Evolutionary conservation across 129 eudicot genomes (phyloP).

Genomic region (Tanacetum coccineum): DNA sequence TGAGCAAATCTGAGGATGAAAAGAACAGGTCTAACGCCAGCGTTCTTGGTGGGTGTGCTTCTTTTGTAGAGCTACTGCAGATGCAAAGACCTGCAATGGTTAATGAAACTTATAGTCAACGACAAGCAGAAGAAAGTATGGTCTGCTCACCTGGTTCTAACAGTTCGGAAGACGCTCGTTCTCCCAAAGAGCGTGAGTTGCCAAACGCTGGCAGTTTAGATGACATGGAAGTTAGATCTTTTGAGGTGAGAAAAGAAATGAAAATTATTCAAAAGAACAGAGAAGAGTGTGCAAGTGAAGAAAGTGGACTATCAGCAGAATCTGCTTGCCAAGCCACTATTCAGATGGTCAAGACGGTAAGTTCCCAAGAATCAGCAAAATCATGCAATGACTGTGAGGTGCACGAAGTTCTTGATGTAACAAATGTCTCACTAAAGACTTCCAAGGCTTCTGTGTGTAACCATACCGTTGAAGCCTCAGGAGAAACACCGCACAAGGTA

Average conservation of each 20-base stretch:
- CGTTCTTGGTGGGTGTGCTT: slow-evolving; percentile 24
- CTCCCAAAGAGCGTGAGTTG: slow-evolving; percentile 12
- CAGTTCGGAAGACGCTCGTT: neutral
- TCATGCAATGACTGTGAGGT: slow-evolving; percentile 23
- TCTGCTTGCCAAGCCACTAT: slow-evolving; percentile 41
- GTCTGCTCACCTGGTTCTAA: no score
- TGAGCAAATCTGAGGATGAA: slow-evolving; percentile 32
- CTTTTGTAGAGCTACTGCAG: slow-evolving; percentile 58
- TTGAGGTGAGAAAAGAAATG: slow-evolving; percentile 20
- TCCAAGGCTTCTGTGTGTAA: slow-evolving; percentile 33
- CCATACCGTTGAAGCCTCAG: slow-evolving; percentile 25
- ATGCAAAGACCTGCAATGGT: slow-evolving; percentile 42
- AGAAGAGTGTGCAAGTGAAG: slow-evolving; percentile 39
- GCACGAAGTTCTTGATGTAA: slow-evolving; percentile 23
- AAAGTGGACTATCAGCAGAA: slow-evolving; percentile 56
- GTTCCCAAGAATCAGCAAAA: slow-evolving; percentile 36
- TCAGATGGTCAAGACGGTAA: slow-evolving; percentile 29
- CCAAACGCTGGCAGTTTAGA: slow-evolving; percentile 4
- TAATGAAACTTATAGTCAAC: slow-evolving; percentile 9
- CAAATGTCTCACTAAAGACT: slow-evolving; percentile 27
- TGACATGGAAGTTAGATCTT: neutral
- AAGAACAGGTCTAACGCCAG: slow-evolving; percentile 21
- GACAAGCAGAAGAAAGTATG: neutral
- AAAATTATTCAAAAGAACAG: slow-evolving; percentile 30
- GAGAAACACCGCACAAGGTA: slow-evolving; percentile 33